phyloP scores from a whole-genome alignment of 2,329 filamentous ascomycete species.

The Lachnellula hyalina region DNA sequence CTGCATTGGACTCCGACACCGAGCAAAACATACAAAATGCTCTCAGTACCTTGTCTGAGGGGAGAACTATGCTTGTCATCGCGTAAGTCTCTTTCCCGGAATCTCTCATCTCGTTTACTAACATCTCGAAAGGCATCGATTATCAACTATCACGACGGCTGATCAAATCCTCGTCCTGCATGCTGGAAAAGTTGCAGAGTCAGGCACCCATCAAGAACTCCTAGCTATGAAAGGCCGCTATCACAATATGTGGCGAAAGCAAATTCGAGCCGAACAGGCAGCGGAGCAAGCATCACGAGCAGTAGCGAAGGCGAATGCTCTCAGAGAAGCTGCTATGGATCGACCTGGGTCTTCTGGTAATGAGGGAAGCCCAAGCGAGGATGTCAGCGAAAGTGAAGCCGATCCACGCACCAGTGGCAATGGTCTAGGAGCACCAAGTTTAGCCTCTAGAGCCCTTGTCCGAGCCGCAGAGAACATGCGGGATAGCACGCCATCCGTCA shows the following conservation, averaged over 20 bases:
- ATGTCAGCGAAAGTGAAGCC: constrained; percentile 27
- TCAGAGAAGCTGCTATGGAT: constrained; percentile 24
- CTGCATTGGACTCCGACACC: constrained; percentile 84
- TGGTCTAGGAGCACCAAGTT: constrained; percentile 12
- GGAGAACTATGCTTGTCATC: constrained; percentile 91
- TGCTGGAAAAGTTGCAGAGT: constrained; percentile 70
- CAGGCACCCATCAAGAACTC: constrained; percentile 73
- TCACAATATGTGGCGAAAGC: constrained; percentile 80
- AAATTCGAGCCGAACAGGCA: constrained; percentile 71
- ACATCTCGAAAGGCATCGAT: constrained; percentile 67
- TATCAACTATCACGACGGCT: constrained; percentile 87
- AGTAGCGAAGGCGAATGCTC: constrained; percentile 28
- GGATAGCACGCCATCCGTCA: constrained; percentile 11
- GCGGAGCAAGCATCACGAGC: constrained; percentile 47
- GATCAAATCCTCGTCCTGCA: constrained; percentile 82
- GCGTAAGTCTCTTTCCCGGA: constrained; percentile 52
- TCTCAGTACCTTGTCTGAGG: constrained; percentile 72
- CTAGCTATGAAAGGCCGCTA: constrained; percentile 68
- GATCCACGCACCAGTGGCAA: constrained; percentile 16
- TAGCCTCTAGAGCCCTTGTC: constrained; percentile 14
- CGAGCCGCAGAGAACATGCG: constrained; percentile 11
- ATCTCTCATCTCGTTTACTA: constrained; percentile 76
- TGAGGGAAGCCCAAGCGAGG: constrained; percentile 22
- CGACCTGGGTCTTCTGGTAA: constrained; percentile 27
- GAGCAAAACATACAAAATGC: constrained; percentile 91